Evolutionary conservation across 2,329 filamentous ascomycete genomes (phyloP).

Genomic region (Neonectria sp.): DNA sequence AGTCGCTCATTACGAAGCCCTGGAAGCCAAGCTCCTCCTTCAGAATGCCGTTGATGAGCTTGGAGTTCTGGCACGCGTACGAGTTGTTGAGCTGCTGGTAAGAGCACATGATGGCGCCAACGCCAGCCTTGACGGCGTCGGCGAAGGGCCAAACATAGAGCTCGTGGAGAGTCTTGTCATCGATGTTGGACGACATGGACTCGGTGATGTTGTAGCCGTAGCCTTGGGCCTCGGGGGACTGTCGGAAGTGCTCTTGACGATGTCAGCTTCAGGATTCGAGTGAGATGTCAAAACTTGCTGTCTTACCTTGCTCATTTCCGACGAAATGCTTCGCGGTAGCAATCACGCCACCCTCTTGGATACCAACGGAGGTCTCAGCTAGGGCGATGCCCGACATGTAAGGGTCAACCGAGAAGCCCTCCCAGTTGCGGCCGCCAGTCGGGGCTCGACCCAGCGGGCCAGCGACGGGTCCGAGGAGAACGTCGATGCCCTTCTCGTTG

Average conservation of each 20-base stretch:
- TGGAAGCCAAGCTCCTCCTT: constrained; percentile 88
- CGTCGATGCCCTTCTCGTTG: constrained; percentile 82
- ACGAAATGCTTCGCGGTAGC: constrained; percentile 87
- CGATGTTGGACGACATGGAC: constrained; percentile 72
- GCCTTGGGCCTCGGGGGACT: constrained; percentile 67
- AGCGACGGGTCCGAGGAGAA: constrained; percentile 71
- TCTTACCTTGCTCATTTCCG: constrained; percentile 76
- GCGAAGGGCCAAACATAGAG: constrained; percentile 85
- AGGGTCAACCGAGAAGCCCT: constrained; percentile 79
- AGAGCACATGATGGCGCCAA: constrained; percentile 75
- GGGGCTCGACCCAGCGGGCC: constrained; percentile 64
- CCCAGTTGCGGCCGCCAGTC: constrained; percentile 72
- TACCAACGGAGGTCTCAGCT: constrained; percentile 81
- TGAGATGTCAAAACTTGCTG: rapidly evolving
- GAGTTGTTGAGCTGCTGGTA: constrained; percentile 88
- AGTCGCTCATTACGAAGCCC: constrained; percentile 86
- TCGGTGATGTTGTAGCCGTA: constrained; percentile 75
- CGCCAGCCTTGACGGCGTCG: constrained; percentile 78
- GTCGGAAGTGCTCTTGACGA: constrained; percentile 77
- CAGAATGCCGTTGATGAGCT: constrained; percentile 80
- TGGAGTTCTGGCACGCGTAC: constrained; percentile 85
- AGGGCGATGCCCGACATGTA: constrained; percentile 81
- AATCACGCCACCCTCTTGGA: constrained; percentile 86
- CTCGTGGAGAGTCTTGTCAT: constrained; percentile 83
- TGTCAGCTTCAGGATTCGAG: constrained; percentile 15